Conservation (phyloP, 352 stramenopile species). For the Phytophthora citrophthora region DNA sequence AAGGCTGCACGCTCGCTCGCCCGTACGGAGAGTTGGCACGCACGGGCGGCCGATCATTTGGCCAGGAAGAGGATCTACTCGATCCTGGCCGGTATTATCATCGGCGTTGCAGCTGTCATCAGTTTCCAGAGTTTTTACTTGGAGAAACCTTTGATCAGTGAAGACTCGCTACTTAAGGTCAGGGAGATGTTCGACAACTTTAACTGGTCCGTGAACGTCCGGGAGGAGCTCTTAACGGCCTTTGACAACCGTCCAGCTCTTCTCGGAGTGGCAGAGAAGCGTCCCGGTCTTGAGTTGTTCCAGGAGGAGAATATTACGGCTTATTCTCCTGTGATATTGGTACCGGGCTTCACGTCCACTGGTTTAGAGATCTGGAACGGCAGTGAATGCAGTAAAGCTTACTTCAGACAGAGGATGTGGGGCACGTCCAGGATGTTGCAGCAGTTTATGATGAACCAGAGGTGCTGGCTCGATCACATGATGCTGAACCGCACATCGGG, state of each 20-base stretch:
- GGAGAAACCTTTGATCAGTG: conserved; percentile 55
- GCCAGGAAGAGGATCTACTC: conserved; percentile 73
- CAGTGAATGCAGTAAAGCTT: conserved; percentile 82
- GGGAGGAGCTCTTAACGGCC: conserved; percentile 64
- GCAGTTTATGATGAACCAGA: conserved; percentile 89
- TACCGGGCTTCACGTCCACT: conserved; percentile 94
- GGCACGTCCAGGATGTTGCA: conserved; percentile 89
- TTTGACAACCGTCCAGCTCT: conserved; percentile 67
- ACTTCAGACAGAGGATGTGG: conserved; percentile 95
- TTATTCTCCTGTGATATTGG: conserved; percentile 86
- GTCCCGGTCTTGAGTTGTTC: conserved; percentile 55
- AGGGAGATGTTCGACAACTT: conserved; percentile 67
- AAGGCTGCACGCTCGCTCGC: conserved; percentile 31
- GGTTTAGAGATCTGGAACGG: conserved; percentile 95
- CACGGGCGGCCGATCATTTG: conserved; percentile 57
- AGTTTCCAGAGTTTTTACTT: conserved; percentile 55
- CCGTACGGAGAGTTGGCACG: conserved; percentile 66
- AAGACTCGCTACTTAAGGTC: conserved; percentile 54
- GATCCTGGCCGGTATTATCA: conserved; percentile 60
- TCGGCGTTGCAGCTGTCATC: conserved; percentile 63
- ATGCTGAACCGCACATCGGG: conserved; percentile 91
- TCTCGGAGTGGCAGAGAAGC: conserved; percentile 40
- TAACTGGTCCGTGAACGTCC: conserved; percentile 73
- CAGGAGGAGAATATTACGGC: conserved; percentile 57
- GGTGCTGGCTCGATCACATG: conserved; percentile 94